phyloP scores from a whole-genome alignment of 805 yeast genomes.

The Candida piceae region DNA sequence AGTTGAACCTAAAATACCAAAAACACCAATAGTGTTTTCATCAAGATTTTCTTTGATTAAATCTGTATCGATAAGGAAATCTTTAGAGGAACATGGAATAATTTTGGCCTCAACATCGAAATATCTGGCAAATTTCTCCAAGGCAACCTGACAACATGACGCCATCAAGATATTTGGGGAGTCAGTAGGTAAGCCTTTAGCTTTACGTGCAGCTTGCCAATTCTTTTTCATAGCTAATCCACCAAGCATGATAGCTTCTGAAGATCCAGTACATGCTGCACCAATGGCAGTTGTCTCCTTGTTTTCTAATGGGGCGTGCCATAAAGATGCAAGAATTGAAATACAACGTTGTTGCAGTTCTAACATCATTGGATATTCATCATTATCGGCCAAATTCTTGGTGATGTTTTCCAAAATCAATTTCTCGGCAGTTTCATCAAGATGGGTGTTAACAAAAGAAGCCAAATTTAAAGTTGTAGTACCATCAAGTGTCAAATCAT shows the following conservation, averaged over 20 bases:
- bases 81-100: slow-evolving; percentile 58
- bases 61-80: slow-evolving; percentile 59
- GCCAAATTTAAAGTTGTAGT: slow-evolving; percentile 81
- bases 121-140: slow-evolving; percentile 90
- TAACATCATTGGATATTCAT: slow-evolving; percentile 84
- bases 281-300: slow-evolving; percentile 51
- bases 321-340: slow-evolving; percentile 69
- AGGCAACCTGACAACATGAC: slow-evolving; percentile 86
- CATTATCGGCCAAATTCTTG: slow-evolving; percentile 88
- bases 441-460: slow-evolving; percentile 77
- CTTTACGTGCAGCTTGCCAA: slow-evolving; percentile 70
- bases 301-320: slow-evolving; percentile 58
- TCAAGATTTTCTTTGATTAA: slow-evolving; percentile 63
- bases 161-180: slow-evolving; percentile 90
- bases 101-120: slow-evolving; percentile 86
- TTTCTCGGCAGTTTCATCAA: slow-evolving; percentile 47
- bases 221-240: slow-evolving; percentile 88
- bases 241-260: slow-evolving; percentile 91
- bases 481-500: slow-evolving; percentile 79
- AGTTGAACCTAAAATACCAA: slow-evolving; percentile 85
- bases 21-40: slow-evolving; percentile 90
- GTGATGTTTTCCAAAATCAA: slow-evolving; percentile 67
- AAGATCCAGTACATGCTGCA: slow-evolving; percentile 89
- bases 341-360: slow-evolving; percentile 80
- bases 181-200: slow-evolving; percentile 50